Conservation (phyloP, 2,329 filamentous ascomycete genomes). For the Penicillium thymicola region DNA sequence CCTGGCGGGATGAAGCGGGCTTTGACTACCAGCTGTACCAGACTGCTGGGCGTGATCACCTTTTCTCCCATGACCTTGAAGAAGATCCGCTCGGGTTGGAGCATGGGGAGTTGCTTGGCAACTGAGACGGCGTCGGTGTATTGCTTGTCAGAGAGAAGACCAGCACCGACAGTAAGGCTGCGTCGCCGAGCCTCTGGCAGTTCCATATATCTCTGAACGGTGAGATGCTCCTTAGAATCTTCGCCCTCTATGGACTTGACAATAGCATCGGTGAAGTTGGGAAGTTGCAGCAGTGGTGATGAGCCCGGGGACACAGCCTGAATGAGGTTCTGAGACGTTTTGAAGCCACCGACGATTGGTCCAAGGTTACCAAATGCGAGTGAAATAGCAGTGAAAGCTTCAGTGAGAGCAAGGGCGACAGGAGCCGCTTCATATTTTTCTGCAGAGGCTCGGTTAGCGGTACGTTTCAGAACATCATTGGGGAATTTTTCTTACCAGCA, state of each 20-base stretch:
- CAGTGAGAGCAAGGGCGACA: constrained; percentile 78
- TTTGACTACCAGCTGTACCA: constrained; percentile 94
- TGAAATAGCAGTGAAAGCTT: constrained; percentile 80
- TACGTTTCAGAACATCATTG: background rate
- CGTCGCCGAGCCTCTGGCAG: constrained; percentile 72
- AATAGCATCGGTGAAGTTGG: constrained; percentile 69
- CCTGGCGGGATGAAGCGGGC: constrained; percentile 90
- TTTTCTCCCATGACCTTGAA: constrained; percentile 98
- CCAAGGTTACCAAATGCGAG: constrained; percentile 81
- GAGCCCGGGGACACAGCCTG: constrained; percentile 81
- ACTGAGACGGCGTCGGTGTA: constrained; percentile 73
- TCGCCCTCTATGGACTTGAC: constrained; percentile 53
- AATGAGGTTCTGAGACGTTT: constrained; percentile 78
- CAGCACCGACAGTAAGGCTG: constrained; percentile 64
- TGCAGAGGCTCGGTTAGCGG: constrained; percentile 23
- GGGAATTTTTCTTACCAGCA: constrained; percentile 46
- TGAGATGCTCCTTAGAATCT: constrained; percentile 67
- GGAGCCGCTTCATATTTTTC: constrained; percentile 88
- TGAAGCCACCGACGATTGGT: constrained; percentile 78
- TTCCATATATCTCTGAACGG: constrained; percentile 84
- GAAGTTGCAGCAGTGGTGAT: constrained; percentile 88
- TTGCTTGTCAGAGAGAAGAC: constrained; percentile 69
- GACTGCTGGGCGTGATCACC: constrained; percentile 83
- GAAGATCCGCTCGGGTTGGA: constrained; percentile 87
- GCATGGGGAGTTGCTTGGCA: constrained; percentile 76